Percentiles rank a stretch among this genome's conserved stretches.
Evolutionary conservation across 768 basidiomycete species (phyloP).

Genomic region (Gloeophyllum trabeum): DNA sequence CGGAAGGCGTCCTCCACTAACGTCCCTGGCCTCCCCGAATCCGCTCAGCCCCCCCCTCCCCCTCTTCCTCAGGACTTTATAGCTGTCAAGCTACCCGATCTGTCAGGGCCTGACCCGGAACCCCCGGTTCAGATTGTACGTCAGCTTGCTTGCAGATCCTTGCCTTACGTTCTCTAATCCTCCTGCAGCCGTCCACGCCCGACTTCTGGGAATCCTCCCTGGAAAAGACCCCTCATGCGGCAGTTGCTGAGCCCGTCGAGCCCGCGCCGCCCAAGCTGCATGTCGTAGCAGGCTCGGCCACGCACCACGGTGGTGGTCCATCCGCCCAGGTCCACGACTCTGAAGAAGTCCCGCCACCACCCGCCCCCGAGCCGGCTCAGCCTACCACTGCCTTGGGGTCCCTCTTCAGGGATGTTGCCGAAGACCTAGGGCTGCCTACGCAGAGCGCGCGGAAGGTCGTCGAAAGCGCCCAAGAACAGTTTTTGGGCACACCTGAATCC

Average conservation of each 20-base stretch:
- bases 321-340: slow-evolving; percentile 7
- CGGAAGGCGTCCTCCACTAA: slow-evolving; percentile 15
- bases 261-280: slow-evolving; percentile 33
- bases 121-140: slow-evolving; percentile 50
- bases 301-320: slow-evolving; percentile 37
- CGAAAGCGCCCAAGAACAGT: slow-evolving; percentile 10
- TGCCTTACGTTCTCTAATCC: slow-evolving; percentile 5
- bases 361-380: slow-evolving; percentile 6
- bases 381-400: slow-evolving; percentile 9
- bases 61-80: slow-evolving; percentile 23
- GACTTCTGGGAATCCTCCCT: slow-evolving; percentile 49
- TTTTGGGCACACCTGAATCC: slow-evolving; percentile 7
- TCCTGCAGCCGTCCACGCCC: slow-evolving; percentile 40
- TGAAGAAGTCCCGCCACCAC: slow-evolving; percentile 22
- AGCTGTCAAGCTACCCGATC: slow-evolving; percentile 46
- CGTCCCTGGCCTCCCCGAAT: slow-evolving; percentile 32
- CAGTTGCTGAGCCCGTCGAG: slow-evolving; percentile 11
- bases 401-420: slow-evolving; percentile 24
- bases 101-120: slow-evolving; percentile 29
- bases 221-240: slow-evolving; percentile 17
- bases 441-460: slow-evolving; percentile 12
- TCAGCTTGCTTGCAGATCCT: slow-evolving; percentile 6
- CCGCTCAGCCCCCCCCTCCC: slow-evolving; percentile 14
- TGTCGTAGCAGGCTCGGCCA: slow-evolving; percentile 34
- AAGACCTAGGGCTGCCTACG: slow-evolving; percentile 24